phyloP scores from a whole-genome alignment of 2,329 filamentous ascomycete genomes.

The Microcyclosporella mali region DNA sequence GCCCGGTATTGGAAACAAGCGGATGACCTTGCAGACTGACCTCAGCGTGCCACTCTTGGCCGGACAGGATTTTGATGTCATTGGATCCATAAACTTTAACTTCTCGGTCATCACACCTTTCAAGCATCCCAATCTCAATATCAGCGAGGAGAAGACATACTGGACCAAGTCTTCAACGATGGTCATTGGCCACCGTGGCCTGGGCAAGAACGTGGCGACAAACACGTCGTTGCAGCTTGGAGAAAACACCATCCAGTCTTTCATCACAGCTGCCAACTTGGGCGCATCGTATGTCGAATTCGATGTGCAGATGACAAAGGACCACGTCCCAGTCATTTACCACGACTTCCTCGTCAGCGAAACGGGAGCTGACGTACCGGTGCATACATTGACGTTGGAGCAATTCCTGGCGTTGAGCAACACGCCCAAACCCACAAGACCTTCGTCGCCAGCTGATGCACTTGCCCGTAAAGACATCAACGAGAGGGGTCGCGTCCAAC shows the following conservation, averaged over 20 bases:
- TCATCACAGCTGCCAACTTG: constrained; percentile 90
- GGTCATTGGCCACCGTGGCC: constrained; percentile 65
- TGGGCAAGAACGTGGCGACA: constrained; percentile 81
- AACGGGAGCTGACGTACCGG: constrained; percentile 92
- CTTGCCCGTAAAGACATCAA: constrained; percentile 7
- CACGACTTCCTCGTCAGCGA: constrained; percentile 98
- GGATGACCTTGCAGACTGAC: constrained; percentile 89
- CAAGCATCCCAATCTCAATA: constrained; percentile 84
- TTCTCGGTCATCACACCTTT: constrained; percentile 94
- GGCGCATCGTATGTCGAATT: constrained; percentile 69
- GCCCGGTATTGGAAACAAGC: constrained; percentile 71
- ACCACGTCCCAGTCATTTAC: constrained; percentile 96
- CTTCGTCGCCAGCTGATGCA: constrained; percentile 12
- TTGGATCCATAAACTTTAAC: constrained; percentile 94
- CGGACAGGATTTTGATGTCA: constrained; percentile 74
- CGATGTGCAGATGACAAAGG: constrained; percentile 97
- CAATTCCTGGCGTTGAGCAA: constrained; percentile 62
- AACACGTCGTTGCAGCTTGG: constrained; percentile 87
- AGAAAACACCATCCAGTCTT: constrained; percentile 92
- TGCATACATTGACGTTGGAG: constrained; percentile 89
- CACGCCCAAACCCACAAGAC: constrained; percentile 15
- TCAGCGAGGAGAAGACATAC: constrained; percentile 86
- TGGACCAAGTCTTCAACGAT: constrained; percentile 93
- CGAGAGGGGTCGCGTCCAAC: constrained; percentile 29
- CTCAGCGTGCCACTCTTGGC: constrained; percentile 86